Base-by-base conservation (phyloP, 495 filamentous ascomycete genomes). In the Aspergillus indologenus region DNA sequence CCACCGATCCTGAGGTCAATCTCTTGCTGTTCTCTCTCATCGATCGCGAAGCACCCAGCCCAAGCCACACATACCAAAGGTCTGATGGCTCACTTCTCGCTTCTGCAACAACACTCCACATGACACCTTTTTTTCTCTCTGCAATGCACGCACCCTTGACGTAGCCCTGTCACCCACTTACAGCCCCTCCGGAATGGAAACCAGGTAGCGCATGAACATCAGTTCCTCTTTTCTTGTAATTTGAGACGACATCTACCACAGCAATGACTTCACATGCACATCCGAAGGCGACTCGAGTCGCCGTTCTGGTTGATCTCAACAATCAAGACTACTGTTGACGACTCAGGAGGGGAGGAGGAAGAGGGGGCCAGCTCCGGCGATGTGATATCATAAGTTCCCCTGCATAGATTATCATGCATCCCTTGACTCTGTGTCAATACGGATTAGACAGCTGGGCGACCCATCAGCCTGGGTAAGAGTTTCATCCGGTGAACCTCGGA, bases 401-500 rank as follows among this genome's bases (percentile, higher is more conserved):
- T 61, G 54, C 60, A 57, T 54, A 11, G 49, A 56, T 54, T 56
- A 51, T 45, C 56, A 49, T 56, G 61, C 61, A 52, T 52, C 56
- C 52, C 56, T 56, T 58, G 56, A 52, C n/a, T 56, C 45, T 22
- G 22, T 17, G 26, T 47, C 51, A 56, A 59, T 53, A 43, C 9
- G 53, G 12, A 61, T 57, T 48, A 29, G 26, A 29, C 26, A 29
- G 9, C 47, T 53, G 40, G 48, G 54, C 24, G 19, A 17, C 17
- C 45, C 47, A 40, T 19, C 29, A 22, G 20, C 17, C 46, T 48
- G 46, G 17, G 14, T 44, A 22, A 9, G 22, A 48, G 15, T 49
- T 29, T 29, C 9, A 29, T 9, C 26, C 43, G 19, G 24, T 31
- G 20, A 26, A 26, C 17, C 26, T 26, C 34, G 18, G 29, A 24